Conservation (phyloP, 345 rosid genomes). For the Combretum micranthum region DNA sequence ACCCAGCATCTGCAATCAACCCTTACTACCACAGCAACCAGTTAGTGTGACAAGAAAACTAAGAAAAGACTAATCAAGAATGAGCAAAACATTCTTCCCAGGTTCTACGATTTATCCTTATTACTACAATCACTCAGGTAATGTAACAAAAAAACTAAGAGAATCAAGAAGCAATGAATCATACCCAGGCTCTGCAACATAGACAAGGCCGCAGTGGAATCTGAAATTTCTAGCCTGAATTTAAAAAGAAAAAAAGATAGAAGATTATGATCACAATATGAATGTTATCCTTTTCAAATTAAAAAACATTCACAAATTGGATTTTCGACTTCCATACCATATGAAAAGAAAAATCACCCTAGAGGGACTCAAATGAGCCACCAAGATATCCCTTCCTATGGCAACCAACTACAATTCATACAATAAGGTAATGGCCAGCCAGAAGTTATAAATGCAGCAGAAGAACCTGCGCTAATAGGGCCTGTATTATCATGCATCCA, state of each 20-base stretch:
- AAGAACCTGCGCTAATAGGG: not conserved
- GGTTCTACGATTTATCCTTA: conserved; percentile 27
- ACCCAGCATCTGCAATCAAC: conserved; percentile 92
- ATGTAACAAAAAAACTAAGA: conserved; percentile 4
- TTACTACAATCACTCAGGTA: not conserved
- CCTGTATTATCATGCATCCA: not conserved
- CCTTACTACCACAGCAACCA: not conserved
- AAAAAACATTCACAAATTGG: not conserved
- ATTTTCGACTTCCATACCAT: too few relatives aligned
- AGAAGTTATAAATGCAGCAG: conserved; percentile 2
- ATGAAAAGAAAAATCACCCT: not conserved
- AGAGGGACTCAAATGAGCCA: not conserved
- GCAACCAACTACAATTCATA: not conserved
- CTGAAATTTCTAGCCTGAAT: conserved; percentile 92
- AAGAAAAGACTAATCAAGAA: not conserved
- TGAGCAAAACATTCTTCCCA: conserved; percentile 42
- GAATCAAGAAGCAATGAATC: conserved; percentile 7
- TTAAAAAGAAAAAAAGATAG: conserved; percentile 13
- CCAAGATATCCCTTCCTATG: not conserved
- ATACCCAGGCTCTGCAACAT: conserved; percentile 93
- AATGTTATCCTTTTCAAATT: too few relatives aligned
- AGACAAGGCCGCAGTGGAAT: conserved; percentile 83
- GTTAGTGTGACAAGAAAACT: not conserved
- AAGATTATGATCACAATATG: not conserved
- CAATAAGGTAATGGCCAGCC: not conserved